Base-by-base conservation (phyloP, 345 rosid genomes). In the Turnera subulata region DNA sequence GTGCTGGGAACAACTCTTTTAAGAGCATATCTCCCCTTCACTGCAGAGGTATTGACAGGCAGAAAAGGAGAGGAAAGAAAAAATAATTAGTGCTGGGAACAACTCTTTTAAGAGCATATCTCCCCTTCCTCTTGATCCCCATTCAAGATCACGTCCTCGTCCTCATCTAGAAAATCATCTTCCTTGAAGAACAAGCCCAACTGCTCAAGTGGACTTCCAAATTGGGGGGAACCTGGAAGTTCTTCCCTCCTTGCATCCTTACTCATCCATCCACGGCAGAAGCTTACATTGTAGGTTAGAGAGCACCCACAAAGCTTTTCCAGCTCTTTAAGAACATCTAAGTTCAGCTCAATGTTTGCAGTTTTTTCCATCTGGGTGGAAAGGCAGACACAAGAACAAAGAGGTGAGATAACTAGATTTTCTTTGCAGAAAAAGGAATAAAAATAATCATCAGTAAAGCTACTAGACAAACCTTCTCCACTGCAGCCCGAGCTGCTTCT, bases 61-160 rank as follows among this genome's bases (percentile, higher is more conserved):
- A 12, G 11, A 22, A 20, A 17, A 14, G 8, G 35, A 6, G 24
- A 6, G 38, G 16, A 43, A 40, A 35, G 15, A 49, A 22, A n/a
- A 9, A 20, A 26, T 19, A n/a, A n/a, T 22, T 18, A 0, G 8
- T 15, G n/a, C n/a, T n/a, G 5, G 15, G 5, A 22, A 23, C 6
- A 7, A 9, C 15, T 23, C 26, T 6, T 11, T 64, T 57, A 77
- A 15, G 42, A 68, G 9, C 70, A 26, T 39, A 88, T 84, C 68
- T 89, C 95, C n/a, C 98, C 96, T 42, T 89, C 98, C 78, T 88
- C 98, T 2, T 75, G 72, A 6, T 72, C 77, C 3, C 35, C 74
- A 18, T 60, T 55, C n/a, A 70, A 20, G 58, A 59, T 24, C 14
- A 56, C 56, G 16, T 81, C 86, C 23, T 65, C 77, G 0, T 74